Evolutionary conservation across 176 grass and related monocot species (phyloP).

Genomic region (Elymus sibiricus): DNA sequence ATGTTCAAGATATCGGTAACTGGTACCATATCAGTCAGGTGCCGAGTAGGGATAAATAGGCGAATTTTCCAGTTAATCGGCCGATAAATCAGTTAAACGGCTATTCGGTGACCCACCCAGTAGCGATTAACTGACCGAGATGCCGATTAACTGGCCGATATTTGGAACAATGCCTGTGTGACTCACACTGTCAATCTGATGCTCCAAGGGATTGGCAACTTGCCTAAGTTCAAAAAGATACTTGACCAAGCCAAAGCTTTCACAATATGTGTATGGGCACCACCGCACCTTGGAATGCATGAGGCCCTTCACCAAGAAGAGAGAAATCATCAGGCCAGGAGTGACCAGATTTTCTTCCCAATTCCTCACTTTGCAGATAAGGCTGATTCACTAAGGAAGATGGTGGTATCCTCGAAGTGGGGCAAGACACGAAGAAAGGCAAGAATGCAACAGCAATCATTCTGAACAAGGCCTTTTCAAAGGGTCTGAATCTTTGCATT

Average conservation of each 20-base stretch:
- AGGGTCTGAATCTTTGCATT: background rate
- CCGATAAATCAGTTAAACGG: no score
- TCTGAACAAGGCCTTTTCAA: background rate
- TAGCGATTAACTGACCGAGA: no score
- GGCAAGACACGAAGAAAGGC: background rate
- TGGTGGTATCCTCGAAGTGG: background rate
- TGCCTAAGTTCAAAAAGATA: background rate
- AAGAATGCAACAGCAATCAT: background rate
- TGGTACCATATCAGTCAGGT: no score
- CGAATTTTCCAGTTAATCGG: no score
- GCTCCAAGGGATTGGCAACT: background rate
- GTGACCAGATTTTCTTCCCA: background rate
- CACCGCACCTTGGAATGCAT: background rate
- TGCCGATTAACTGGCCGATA: no score
- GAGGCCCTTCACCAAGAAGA: background rate
- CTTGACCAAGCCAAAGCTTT: background rate
- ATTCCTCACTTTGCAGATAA: background rate
- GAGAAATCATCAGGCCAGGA: background rate
- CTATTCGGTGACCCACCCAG: no score
- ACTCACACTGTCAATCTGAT: background rate
- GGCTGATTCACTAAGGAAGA: background rate
- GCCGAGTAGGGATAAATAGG: no score
- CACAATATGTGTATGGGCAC: background rate
- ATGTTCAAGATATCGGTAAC: no score
- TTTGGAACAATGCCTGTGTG: background rate